Evolutionary conservation across 2,329 filamentous ascomycete genomes (phyloP), one percentile per base, ranked within the genome.

Genomic region (Alternaria rosae): DNA sequence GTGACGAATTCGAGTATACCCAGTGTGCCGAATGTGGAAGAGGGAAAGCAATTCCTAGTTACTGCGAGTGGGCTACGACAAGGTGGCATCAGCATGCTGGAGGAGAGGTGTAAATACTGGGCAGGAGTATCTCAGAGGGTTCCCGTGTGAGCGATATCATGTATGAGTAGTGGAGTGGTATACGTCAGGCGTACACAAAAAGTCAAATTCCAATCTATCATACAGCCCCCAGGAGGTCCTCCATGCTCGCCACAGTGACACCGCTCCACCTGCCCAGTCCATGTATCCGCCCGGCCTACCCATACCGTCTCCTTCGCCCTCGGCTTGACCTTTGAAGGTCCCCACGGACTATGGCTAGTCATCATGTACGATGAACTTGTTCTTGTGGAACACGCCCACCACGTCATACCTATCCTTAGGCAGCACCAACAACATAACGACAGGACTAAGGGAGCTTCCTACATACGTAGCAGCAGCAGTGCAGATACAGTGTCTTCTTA

Each of bases 31-130:
- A 62, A 72, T 10, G 65, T 85, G 8, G 69, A 73, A 17, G 70
- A 76, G 0, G 80, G 78, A 0, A 70, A 82, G 59, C 83, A 89
- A 72, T 88, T 86, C 69, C 80, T 88, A 4, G 79, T 89, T 35
- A 72, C 77, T 13, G 70, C 67, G n/a, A 71, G 72, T 17, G 85
- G 84, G 2, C 83, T 88, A 65, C 74, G 72, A 38, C 78, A 80
- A 43, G 76, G 80, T 3, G 61, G 67, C 20, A 71, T 85, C 3
- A 66, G 55, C 4, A 70, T 76, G 64, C 74, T 89, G 62, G 70
- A 80, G 65, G 69, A 75, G 58, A 78, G 85, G 59, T 89, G 87
- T 71, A 79, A 71, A 5, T 87, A 88, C 67, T 89, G 86, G 86
- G 78, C 79, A 58, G 76, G 75, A 3, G 74, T 85, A 13, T 84